These are phyloP conservation scores for Achlya hypogyna DNA, from an alignment of 352 stramenopile genomes.

Conservation along the genomic window DNA sequence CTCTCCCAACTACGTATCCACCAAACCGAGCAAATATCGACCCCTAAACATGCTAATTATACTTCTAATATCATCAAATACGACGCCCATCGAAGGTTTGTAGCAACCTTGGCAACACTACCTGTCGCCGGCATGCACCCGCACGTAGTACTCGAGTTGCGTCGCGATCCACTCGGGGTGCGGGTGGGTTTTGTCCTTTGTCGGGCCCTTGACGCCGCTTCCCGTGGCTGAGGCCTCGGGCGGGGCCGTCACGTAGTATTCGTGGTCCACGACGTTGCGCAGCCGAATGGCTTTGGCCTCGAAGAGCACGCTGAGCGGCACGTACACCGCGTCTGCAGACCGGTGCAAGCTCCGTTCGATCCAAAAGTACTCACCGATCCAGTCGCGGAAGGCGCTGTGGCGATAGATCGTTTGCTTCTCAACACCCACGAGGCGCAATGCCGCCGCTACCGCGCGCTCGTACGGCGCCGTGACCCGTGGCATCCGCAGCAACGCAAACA, in stretches of 20 bases:
- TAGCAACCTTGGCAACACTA: too few relatives aligned
- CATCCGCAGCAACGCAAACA: background rate
- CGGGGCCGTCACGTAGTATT: background rate
- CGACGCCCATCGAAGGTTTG: too few relatives aligned
- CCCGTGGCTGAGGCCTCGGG: too few relatives aligned
- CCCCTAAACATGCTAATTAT: too few relatives aligned
- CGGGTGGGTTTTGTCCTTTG: background rate
- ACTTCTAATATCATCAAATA: too few relatives aligned
- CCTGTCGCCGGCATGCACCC: too few relatives aligned
- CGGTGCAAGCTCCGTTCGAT: background rate
- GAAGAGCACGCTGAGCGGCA: background rate
- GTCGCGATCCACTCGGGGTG: background rate
- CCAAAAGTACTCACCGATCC: background rate
- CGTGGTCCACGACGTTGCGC: background rate
- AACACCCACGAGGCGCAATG: background rate
- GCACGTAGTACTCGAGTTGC: constrained; percentile 2
- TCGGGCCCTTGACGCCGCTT: too few relatives aligned
- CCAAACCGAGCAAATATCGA: too few relatives aligned
- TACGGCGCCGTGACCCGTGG: background rate
- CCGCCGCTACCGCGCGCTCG: background rate
- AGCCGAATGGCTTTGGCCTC: background rate
- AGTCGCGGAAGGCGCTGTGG: background rate
- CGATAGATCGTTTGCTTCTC: background rate
- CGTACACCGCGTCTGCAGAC: background rate
- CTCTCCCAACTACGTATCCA: too few relatives aligned